Evolutionary conservation across 129 eudicot genomes (phyloP), one percentile per base, ranked within the genome.

Genomic region (Chrysanthemum makinoi): DNA sequence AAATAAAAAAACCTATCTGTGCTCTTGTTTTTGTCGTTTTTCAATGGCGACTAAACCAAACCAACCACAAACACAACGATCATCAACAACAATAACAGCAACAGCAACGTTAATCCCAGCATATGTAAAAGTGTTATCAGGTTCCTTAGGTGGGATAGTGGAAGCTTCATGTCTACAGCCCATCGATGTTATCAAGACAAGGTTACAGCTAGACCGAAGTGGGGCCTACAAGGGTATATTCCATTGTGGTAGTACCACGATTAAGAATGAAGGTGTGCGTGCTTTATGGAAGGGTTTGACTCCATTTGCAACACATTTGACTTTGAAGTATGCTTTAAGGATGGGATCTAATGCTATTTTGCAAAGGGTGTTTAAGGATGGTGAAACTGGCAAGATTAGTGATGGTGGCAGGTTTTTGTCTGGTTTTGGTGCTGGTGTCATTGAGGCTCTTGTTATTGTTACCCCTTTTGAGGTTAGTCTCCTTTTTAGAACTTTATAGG

Each of bases 361-460:
- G 0, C 96, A 92, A 54, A 46, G 85, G n/a, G 91, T 78, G 5
- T 83, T 92, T 47, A 92, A 87, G 88, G 96, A 92, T 72, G 19
- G 79, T 11, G 17, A 80, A 11, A 92, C 95, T 0, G 96, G 98
- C 9, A 62, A 70, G 5, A 76, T 89, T 20, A 89, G 91, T 61
- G 80, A 86, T 46, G 82, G 66, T 0, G 98, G 89, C 5, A 69
- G 96, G 78, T 8, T 92, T 13, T 19, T 87, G 50, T 79, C 96
- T 57, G 98, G 98, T 15, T 92, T 92, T 53, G 98, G 98, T 13
- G 98, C 98, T 28, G 98, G 98, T 30, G 96, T 92, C 47, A 89
- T 92, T 20, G 98, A 92, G 80, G 98, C 98, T 60, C 89, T 92
- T 14, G 86, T 80, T 62, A 86, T 92, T 46, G 98, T 92, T 61